These are phyloP conservation scores for Phytopythium montanum DNA, from an alignment of 352 stramenopile species.

Conservation along the genomic window DNA sequence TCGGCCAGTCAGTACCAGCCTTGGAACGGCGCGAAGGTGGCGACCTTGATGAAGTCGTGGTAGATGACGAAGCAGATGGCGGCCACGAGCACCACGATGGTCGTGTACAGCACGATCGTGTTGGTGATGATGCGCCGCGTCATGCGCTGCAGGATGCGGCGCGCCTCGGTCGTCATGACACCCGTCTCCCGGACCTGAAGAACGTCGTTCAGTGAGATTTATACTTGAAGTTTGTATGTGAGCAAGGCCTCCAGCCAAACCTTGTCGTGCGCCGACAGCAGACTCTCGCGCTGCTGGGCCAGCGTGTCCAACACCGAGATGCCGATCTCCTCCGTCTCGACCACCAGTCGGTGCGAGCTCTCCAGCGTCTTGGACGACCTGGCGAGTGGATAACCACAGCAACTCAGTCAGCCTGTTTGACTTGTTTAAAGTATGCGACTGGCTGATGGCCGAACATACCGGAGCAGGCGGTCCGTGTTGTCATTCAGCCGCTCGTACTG, in stretches of 20 bases:
- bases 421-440: no score
- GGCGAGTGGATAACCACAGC: no score
- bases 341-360: slow-evolving; percentile 60
- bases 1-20: neutral
- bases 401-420: no score
- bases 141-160: slow-evolving; percentile 72
- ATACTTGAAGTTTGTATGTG: no score
- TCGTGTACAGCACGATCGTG: slow-evolving; percentile 75
- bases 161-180: slow-evolving; percentile 58
- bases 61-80: slow-evolving; percentile 77
- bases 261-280: slow-evolving; percentile 69
- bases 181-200: slow-evolving; percentile 67
- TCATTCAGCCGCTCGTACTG: slow-evolving; percentile 67
- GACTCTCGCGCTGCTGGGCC: slow-evolving; percentile 60
- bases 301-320: slow-evolving; percentile 72
- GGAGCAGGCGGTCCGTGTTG: slow-evolving; percentile 61
- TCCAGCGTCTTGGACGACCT: slow-evolving; percentile 64
- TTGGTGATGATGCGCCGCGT: slow-evolving; percentile 75
- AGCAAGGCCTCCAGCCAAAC: slow-evolving; percentile 12
- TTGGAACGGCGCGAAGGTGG: neutral
- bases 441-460: slow-evolving; percentile 21
- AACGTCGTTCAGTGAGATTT: no score
- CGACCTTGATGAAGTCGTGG: slow-evolving; percentile 63
- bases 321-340: slow-evolving; percentile 63
- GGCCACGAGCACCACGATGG: slow-evolving; percentile 61